Base-by-base conservation (phyloP, 139 green algal species). In the Medakamo hakoo region DNA sequence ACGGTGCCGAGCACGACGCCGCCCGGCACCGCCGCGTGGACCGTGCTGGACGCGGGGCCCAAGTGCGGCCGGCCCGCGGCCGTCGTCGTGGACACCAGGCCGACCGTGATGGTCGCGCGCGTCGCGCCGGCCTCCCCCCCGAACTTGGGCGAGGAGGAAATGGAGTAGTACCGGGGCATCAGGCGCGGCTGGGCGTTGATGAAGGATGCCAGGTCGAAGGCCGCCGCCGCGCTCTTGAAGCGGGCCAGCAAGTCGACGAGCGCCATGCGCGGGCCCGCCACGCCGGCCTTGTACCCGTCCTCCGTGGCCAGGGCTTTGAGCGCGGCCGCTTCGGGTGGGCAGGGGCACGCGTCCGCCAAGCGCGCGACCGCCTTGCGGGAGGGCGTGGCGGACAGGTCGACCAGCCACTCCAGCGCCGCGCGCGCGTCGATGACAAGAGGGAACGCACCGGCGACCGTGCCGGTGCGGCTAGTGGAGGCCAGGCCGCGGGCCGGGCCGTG, bases 91-190 rank as follows among this genome's bases (percentile, higher is more conserved):
- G 71, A 27, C 23, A 95, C 82, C 9, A 97, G 30, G 55, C 67
- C 67, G 18, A 72, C 83, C 0, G 87, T 79, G 56, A 76, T 87
- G 3, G 91, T 96, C 56, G 95, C 71, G 66, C 89, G 82, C 26
- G 96, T 70, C 27, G 40, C 63, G 30, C 29, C 56, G 1, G 85
- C 80, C 64, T 86, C 72, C n/a, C n/a, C n/a, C n/a, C n/a, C n/a
- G 30, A 58, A 27, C 1, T 63, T 64, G 48, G 78, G 79, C 9
- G 83, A 86, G 27, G 84, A 92, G 21, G 76, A 87, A 65, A 95
- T 95, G 62, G 81, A 91, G 78, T 95, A 95, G 79, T 82, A 95
- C 58, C 90, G 77, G 20, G 84, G 83, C 62, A 89, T 84, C 69
- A 98, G 72, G 57, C 81, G 80, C 0, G 84, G 83, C 1, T 77